A percentile compares a stretch with the other conserved stretches of the same genome.
Conservation (phyloP, 225 moss, liverwort and hornwort genomes). For the Pseudoscleropodium purum region DNA sequence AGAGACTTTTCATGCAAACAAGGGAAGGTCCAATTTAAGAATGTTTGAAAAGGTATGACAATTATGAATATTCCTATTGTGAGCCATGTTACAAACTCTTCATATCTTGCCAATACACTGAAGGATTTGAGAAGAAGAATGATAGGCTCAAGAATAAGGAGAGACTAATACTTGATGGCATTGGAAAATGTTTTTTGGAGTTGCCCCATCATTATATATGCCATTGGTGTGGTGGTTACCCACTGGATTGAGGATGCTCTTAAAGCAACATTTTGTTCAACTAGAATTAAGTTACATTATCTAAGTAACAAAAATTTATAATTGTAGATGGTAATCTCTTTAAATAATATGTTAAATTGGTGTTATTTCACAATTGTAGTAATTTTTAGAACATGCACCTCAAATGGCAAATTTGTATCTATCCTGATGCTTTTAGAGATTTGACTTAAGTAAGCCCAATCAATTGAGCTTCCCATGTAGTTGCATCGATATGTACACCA, state of each 20-base stretch:
- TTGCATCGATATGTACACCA: neutral
- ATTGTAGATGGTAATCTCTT: neutral
- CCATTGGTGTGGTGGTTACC: fast-evolving
- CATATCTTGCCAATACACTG: too few species aligned
- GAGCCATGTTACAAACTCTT: neutral
- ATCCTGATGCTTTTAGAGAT: neutral
- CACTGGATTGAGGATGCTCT: neutral
- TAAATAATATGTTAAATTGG: neutral
- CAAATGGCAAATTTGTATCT: neutral
- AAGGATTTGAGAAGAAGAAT: too few species aligned
- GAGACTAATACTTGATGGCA: neutral
- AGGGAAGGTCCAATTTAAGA: neutral
- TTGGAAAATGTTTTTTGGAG: neutral
- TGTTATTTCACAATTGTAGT: fast-evolving
- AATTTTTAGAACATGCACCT: neutral
- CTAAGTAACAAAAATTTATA: neutral
- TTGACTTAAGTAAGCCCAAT: neutral
- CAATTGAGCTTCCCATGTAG: too few species aligned
- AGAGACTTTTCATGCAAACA: neutral
- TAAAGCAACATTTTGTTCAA: neutral
- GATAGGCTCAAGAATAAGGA: fast-evolving
- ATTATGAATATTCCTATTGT: neutral
- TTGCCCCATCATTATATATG: neutral
- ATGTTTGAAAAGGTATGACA: neutral
- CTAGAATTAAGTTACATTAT: too few species aligned